phyloP scores from a whole-genome alignment of 2,329 filamentous ascomycete genomes.

The Helotiales sp. region DNA sequence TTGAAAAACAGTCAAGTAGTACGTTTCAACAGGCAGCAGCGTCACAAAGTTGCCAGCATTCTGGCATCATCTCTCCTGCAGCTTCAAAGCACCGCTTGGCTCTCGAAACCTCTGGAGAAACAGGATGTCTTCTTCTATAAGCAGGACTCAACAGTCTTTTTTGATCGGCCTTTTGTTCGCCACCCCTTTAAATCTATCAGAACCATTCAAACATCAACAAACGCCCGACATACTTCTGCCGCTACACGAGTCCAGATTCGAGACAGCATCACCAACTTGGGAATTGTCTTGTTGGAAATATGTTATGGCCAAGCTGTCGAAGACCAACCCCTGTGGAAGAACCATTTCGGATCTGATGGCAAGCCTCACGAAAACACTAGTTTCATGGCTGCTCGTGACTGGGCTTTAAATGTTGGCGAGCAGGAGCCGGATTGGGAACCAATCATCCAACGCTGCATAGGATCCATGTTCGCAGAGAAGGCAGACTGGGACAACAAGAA shows the following conservation, averaged over 20 bases:
- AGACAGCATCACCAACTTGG: conserved; percentile 20
- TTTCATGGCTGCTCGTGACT: conserved; percentile 25
- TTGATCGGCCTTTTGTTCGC: conserved; percentile 24
- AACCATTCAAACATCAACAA: neutral
- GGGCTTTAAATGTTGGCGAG: conserved; percentile 22
- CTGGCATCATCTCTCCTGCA: conserved; percentile 28
- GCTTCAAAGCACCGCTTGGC: conserved; percentile 29
- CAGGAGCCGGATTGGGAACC: conserved; percentile 22
- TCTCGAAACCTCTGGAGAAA: conserved; percentile 23
- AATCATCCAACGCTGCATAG: conserved; percentile 24
- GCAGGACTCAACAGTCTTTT: conserved; percentile 8
- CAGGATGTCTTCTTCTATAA: conserved; percentile 26
- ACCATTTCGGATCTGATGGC: conserved; percentile 17
- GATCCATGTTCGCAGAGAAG: conserved; percentile 24
- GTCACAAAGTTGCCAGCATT: conserved; percentile 26
- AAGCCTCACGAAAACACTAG: conserved; percentile 17
- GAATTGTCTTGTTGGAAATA: conserved; percentile 30
- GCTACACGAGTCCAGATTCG: conserved; percentile 7
- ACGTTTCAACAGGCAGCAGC: conserved; percentile 20
- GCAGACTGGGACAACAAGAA: conserved; percentile 23
- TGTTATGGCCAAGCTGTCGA: conserved; percentile 30
- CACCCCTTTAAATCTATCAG: conserved; percentile 15
- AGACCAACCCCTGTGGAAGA: conserved; percentile 16
- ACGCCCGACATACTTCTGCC: neutral
- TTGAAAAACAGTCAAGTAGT: conserved; percentile 3